Base-by-base conservation (phyloP, 805 yeast genomes). In the Torulaspora delbrueckii region DNA sequence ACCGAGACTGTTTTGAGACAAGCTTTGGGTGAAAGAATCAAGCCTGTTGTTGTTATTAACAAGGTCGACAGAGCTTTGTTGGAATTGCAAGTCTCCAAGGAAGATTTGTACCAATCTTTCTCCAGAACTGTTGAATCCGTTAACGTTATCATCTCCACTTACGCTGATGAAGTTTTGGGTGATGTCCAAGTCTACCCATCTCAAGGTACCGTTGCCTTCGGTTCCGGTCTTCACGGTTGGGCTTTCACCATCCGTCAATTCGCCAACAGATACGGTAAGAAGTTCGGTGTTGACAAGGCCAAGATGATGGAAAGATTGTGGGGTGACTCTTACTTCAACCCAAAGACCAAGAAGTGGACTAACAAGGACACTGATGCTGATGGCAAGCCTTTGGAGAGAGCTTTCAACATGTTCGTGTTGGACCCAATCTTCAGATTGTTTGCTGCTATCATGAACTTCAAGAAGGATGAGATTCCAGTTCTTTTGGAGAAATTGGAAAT, bases 201-300 rank as follows among this genome's bases (percentile, higher is more conserved):
- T 74, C 75, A 76, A 72, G 99, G 99, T 79, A 91, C 98, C 74
- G 96, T 91, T 70, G 99, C 99, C 64, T 91, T 91, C 77, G 98
- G 96, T 81, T 93, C 98, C 74, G 99, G 98, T 86, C 81, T 91
- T 71, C 99, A 91, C 84, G 99, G 99, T 77, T 91, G 99, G 99
- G 98, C 97, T 72, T 91, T 91, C 91, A 91, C 99, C 66, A 85
- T 91, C 71, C 88, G 99, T 77, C 98, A 91, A 81, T 91, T 91
- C 66, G 98, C 98, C 66, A 75, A 79, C 77, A 87, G 96, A 80
- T 91, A 93, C 84, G 82, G 96, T 73, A 89, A 90, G 89, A 93
- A 91, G 79, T 91, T 93, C 73, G 98, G 98, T 89, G 98, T 91
- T 70, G 97, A 91, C 86, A 83, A 87, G 74, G 60, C 71, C 55